phyloP scores from a whole-genome alignment of 169 alveolate genomes.

The Plasmodium chabaudi region DNA sequence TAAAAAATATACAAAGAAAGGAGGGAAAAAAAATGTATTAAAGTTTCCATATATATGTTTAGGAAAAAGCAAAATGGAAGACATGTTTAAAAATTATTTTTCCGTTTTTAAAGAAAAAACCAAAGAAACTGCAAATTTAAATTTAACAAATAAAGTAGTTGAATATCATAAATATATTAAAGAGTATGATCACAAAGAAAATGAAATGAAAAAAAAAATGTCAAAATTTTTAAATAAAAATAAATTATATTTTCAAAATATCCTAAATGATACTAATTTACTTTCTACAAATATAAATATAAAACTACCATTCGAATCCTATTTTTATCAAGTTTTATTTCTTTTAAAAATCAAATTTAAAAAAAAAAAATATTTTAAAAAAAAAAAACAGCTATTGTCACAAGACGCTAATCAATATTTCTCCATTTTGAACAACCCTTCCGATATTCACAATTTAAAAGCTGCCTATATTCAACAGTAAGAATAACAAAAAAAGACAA shows the following conservation, averaged over 20 bases:
- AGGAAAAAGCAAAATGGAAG: conserved; percentile 39
- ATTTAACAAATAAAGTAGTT: conserved; percentile 26
- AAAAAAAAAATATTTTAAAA: background rate
- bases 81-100: conserved; percentile 59
- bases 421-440: conserved; percentile 42
- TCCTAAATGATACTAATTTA: background rate
- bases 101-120: conserved; percentile 67
- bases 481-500: background rate
- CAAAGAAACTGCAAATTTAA: conserved; percentile 52
- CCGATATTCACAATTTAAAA: conserved; percentile 15
- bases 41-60: conserved; percentile 39
- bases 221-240: background rate
- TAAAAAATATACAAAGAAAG: background rate
- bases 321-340: conserved; percentile 32
- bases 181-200: conserved; percentile 20
- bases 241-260: background rate
- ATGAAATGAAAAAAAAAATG: conserved; percentile 29
- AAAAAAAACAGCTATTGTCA: background rate
- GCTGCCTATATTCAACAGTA: conserved; percentile 16
- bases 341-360: conserved; percentile 20
- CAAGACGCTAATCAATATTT: background rate
- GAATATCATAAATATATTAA: conserved; percentile 34
- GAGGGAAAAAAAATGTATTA: background rate
- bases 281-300: conserved; percentile 12
- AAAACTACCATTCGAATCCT: conserved; percentile 38